Base-by-base conservation (phyloP, 441 rosid genomes). In the Croton laevigatus region DNA sequence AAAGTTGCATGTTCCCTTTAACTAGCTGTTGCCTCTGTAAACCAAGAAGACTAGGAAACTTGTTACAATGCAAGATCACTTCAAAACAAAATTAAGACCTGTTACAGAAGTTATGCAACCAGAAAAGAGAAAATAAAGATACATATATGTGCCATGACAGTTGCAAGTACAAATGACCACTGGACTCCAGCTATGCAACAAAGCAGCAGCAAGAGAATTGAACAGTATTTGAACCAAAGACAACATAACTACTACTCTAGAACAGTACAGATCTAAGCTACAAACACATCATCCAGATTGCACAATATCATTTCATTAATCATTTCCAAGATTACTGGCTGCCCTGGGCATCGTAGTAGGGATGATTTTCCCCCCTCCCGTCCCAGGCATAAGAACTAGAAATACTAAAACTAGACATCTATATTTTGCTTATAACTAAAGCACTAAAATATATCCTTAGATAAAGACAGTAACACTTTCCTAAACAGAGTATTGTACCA, bases 1-100 rank as follows among this genome's bases (percentile, higher is more conserved):
- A 96, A 78, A 96, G 97, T 80, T 96, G 99, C 99, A 96, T 91
- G 74, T 90, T 93, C 75, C 98, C 99, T 84, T 91, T 96, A 36
- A 96, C 99, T 77, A 96, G 78, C 83, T 93, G 97, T 73, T 89
- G 90, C 84, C 91, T 87, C 99, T 94, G 77, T 36, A 81, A 72
- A 81, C 42, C 73, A 71, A 38, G 74, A 57, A 42, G 17, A 22
- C 4, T 32, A n/a, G 37, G 34, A 62, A 65, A 72, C 27, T 69
- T 20, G 51, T 38, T 61, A 37, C 12, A 68, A 45, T 52, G 19
- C 13, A 62, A 54, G 49, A 72, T 51, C 65, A 46, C 38, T 9
- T 49, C 1, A 22, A 53, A 58, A 3, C 34, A 44, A 45, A 34
- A 32, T 6, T 57, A 46, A 16, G 6, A 40, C 38, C 44, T 27